Evolutionary conservation across 345 rosid genomes (phyloP).

Genomic region (Jatropha curcas): DNA sequence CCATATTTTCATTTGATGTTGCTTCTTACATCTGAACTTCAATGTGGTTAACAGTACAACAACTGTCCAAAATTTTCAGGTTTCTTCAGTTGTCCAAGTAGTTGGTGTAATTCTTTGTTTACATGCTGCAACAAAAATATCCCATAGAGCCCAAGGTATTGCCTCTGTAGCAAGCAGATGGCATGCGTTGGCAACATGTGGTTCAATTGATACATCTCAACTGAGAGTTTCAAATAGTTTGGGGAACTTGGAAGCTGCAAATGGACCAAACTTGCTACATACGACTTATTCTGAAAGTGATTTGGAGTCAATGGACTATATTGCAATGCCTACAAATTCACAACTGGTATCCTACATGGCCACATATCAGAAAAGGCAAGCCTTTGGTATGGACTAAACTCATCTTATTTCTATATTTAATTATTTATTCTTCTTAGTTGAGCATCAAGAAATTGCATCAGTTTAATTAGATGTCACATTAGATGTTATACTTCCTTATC

Average conservation of each 20-base stretch:
- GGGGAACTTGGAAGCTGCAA: constrained; percentile 45
- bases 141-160: constrained; percentile 78
- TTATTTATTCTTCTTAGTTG: not conserved
- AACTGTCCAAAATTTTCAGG: constrained; percentile 43
- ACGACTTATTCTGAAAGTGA: constrained; percentile 71
- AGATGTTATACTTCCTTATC: too few relatives aligned
- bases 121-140: constrained; percentile 88
- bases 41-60: not conserved
- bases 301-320: constrained; percentile 70
- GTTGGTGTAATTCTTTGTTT: constrained; percentile 77
- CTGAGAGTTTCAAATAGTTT: constrained; percentile 47
- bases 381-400: constrained; percentile 64
- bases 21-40: too few relatives aligned
- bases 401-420: not conserved
- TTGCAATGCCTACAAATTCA: constrained; percentile 55
- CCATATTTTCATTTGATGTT: not conserved
- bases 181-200: constrained; percentile 82
- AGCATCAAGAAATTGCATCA: not conserved
- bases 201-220: constrained; percentile 45
- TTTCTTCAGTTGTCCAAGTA: constrained; percentile 76
- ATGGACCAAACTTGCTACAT: constrained; percentile 33
- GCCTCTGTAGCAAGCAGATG: constrained; percentile 77
- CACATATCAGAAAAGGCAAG: constrained; percentile 76
- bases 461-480: not conserved
- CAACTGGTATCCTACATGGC: constrained; percentile 66